Conservation (phyloP, 2,329 filamentous ascomycete species). For the Zymoseptoria passerinii region DNA sequence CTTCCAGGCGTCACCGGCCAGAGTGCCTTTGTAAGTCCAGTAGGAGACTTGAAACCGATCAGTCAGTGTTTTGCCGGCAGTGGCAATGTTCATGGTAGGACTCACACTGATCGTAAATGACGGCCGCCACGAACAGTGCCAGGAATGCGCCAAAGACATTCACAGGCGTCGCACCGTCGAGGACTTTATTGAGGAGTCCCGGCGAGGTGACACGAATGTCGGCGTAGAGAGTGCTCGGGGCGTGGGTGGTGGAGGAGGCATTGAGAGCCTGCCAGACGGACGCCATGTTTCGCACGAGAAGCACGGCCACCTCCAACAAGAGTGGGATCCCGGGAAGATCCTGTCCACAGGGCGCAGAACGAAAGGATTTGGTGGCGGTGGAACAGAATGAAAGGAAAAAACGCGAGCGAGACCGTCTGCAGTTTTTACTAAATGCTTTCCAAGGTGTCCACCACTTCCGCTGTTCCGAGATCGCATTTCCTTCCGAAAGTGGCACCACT, state of each 20-base stretch:
- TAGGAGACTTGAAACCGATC: constrained; percentile 34
- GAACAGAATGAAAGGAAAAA: not conserved
- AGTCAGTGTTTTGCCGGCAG: constrained; percentile 11
- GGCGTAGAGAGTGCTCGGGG: constrained; percentile 43
- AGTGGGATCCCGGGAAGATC: not conserved
- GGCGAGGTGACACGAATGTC: constrained; percentile 54
- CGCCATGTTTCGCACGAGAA: constrained; percentile 15
- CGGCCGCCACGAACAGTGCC: constrained; percentile 60
- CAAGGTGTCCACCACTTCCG: too few relatives aligned
- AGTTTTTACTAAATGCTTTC: too few relatives aligned
- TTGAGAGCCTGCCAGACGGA: constrained; percentile 28
- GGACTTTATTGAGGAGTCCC: constrained; percentile 47
- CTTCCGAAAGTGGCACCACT: not conserved
- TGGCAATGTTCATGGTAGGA: constrained; percentile 20
- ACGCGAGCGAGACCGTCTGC: not conserved
- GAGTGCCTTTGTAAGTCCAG: constrained; percentile 39
- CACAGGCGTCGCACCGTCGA: constrained; percentile 40
- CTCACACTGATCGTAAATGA: constrained; percentile 87
- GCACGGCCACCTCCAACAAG: too few relatives aligned
- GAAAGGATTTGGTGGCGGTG: not conserved
- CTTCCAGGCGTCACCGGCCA: constrained; percentile 41
- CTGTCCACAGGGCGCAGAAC: not conserved
- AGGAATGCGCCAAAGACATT: constrained; percentile 59
- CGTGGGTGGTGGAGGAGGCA: constrained; percentile 23
- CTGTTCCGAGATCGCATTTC: not conserved